Evolutionary conservation across 2,329 filamentous ascomycete genomes (phyloP).

Genomic region (Stemphylium beticola): DNA sequence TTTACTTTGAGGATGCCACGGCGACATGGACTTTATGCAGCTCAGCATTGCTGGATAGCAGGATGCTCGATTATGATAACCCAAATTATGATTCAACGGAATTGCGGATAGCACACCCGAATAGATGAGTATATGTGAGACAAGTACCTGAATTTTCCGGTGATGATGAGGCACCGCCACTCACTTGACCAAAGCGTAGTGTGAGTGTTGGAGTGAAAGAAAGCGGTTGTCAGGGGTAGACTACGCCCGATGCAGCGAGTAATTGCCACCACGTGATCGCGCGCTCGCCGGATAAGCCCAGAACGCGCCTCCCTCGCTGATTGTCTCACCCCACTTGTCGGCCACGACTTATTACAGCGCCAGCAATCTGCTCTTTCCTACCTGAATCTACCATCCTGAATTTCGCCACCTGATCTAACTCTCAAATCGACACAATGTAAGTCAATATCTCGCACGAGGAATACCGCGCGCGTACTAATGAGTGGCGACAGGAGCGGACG

Average conservation of each 20-base stretch:
- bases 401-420: neutral
- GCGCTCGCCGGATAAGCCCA: constrained; percentile 13
- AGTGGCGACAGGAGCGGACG: constrained; percentile 39
- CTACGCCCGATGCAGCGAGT: constrained; percentile 13
- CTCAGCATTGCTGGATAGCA: no score
- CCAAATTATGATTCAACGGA: no score
- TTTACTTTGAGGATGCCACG: no score
- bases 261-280: constrained; percentile 44
- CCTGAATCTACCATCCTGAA: neutral
- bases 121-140: no score
- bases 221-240: constrained; percentile 5
- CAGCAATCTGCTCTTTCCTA: neutral
- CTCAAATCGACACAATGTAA: constrained; percentile 21
- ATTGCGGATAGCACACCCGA: no score
- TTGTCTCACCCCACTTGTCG: constrained; percentile 14
- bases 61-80: no score
- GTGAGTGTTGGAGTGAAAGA: neutral
- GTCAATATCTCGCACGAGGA: neutral
- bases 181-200: neutral
- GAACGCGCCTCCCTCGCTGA: constrained; percentile 22
- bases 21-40: no score
- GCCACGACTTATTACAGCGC: neutral
- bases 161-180: neutral
- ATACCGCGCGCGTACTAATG: constrained; percentile 18
- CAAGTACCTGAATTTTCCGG: neutral